These are phyloP conservation scores for Pisolithus thermaeus DNA, from an alignment of 1,284 basidiomycete species.

Conservation along the genomic window DNA sequence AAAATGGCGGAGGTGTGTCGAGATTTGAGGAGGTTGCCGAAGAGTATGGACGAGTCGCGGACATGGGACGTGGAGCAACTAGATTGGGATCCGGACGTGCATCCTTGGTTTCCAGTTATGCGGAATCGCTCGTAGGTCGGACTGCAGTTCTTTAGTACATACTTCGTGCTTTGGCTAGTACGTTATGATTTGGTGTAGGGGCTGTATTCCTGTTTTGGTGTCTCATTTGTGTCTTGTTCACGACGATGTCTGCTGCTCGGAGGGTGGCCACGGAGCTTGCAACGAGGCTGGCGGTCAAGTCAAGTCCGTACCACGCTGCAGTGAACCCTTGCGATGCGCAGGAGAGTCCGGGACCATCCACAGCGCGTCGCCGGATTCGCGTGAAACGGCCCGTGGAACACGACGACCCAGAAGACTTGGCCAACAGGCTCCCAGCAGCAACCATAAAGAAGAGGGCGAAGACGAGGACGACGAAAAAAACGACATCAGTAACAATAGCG, in stretches of 20 bases:
- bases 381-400: constrained; percentile 27
- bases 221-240: neutral
- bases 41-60: constrained; percentile 18
- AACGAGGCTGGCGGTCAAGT: constrained; percentile 31
- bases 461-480: neutral
- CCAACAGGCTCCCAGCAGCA: neutral
- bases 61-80: constrained; percentile 28
- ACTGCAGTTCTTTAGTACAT: too few species aligned
- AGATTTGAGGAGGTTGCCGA: constrained; percentile 27
- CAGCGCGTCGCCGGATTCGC: constrained; percentile 23
- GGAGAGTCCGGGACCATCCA: constrained; percentile 11
- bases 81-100: constrained; percentile 36
- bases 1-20: constrained; percentile 23
- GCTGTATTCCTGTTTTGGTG: neutral
- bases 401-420: constrained; percentile 5
- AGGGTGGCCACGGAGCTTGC: constrained; percentile 10
- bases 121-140: too few species aligned
- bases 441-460: constrained; percentile 2
- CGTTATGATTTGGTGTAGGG: neutral
- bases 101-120: constrained; percentile 40
- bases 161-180: too few species aligned
- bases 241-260: constrained; percentile 16
- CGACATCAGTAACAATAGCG: neutral
- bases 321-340: constrained; percentile 37
- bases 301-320: constrained; percentile 37